Conservation (phyloP, 805 yeast genomes). For the Ogataea philodendri region DNA sequence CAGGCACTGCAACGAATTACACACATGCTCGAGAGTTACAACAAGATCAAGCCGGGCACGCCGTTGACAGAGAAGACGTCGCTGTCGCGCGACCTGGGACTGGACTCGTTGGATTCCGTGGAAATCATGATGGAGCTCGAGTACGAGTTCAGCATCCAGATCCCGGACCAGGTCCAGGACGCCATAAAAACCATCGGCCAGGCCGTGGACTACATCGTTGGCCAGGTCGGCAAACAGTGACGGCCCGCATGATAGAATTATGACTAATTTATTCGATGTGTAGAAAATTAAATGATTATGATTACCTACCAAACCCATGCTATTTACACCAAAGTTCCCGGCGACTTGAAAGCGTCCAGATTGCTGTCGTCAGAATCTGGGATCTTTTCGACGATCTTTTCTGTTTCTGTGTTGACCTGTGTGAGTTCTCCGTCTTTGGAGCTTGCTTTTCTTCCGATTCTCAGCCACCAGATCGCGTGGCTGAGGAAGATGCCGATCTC, state of each 20-base stretch:
- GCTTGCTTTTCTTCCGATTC: constrained; percentile 4
- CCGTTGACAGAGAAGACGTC: constrained; percentile 43
- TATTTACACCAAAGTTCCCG: constrained; percentile 7
- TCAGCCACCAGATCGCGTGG: constrained; percentile 66
- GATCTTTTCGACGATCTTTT: not conserved
- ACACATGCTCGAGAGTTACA: constrained; percentile 64
- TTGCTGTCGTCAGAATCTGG: not conserved
- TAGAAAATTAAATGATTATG: constrained; percentile 3
- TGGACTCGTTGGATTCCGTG: constrained; percentile 70
- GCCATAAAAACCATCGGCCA: constrained; percentile 91
- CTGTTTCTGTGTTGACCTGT: constrained; percentile 2
- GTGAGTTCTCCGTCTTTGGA: constrained; percentile 3
- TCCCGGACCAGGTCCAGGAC: constrained; percentile 90
- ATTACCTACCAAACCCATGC: not conserved
- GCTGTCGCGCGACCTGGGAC: constrained; percentile 63
- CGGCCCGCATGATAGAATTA: constrained; percentile 1
- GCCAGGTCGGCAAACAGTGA: constrained; percentile 51
- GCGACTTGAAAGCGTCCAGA: not conserved
- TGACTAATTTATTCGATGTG: constrained; percentile 9
- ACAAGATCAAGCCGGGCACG: constrained; percentile 44
- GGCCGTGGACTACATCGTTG: constrained; percentile 81
- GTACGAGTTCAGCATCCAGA: constrained; percentile 72
- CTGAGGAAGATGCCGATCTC: constrained; percentile 76
- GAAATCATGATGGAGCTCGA: constrained; percentile 74
- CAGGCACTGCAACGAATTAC: constrained; percentile 58